Base-by-base conservation (phyloP, 257 asterid species). In the Misopates orontium region DNA sequence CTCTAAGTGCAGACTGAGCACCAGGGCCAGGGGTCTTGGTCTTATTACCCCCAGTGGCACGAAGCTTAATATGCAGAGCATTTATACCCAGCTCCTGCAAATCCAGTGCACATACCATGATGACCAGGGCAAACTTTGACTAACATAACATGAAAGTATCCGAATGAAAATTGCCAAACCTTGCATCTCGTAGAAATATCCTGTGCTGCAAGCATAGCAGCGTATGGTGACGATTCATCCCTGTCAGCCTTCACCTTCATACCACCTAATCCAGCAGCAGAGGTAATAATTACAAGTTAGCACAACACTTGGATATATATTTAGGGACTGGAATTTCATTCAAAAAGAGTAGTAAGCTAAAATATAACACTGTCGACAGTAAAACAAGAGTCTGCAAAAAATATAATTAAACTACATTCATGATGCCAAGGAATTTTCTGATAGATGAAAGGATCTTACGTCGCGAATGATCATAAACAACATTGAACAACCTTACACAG, bases 1-100 rank as follows among this genome's bases (percentile, higher is more conserved):
- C 96, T 53, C 97, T 75, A 28, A 91, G 95, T 4, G 97, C 97
- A 40, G 97, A 88, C 60, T 91, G 97, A 17, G 97, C 97, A 77
- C 97, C 97, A 69, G 97, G 97, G 4, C 97, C 97, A 56, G 97
- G 97, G 56, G 97, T 88, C 91, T 91, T 91, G 0, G 97, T 91
- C 72, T 91, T 91, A 54, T 91, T 91, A n/a, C 97, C 97, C 5
- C 97, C 97, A 7, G 97, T 91, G 23, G 97, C 97, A 55, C 97
- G 86, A 62, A 91, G 97, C 77, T 86, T 91, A 51, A 91, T 91
- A 39, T 91, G 97, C 49, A 91, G 93, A 23, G 96, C 97, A 72
- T 76, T 83, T 49, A 91, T 75, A 8, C 97, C 97, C 75, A 91
- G 87, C 47, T 91, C 97, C 97, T 90, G 84, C 28, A 50, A 71